Conservation (phyloP, 768 basidiomycete species). For the Hydnomerulius pinastri region DNA sequence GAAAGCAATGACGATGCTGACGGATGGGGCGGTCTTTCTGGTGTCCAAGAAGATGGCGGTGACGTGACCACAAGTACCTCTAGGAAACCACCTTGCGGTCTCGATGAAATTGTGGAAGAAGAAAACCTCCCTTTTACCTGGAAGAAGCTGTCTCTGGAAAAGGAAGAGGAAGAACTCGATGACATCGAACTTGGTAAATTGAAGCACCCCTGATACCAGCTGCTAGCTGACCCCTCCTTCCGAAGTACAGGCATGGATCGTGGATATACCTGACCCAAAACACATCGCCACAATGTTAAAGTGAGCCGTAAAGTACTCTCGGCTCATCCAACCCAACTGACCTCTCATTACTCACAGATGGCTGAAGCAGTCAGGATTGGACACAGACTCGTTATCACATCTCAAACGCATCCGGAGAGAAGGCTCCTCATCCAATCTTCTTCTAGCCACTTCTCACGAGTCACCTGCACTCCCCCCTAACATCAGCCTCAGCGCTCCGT, state of each 20-base stretch:
- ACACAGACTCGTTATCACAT: constrained; percentile 64
- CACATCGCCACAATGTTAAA: constrained; percentile 63
- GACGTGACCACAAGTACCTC: constrained; percentile 16
- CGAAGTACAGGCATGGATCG: constrained; percentile 74
- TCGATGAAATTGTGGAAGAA: constrained; percentile 53
- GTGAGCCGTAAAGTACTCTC: constrained; percentile 35
- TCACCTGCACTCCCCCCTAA: constrained; percentile 54
- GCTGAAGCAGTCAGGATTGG: constrained; percentile 63
- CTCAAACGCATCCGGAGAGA: constrained; percentile 76
- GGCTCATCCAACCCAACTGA: not conserved
- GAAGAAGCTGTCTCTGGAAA: constrained; percentile 57
- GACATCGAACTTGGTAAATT: constrained; percentile 44
- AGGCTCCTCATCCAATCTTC: constrained; percentile 47
- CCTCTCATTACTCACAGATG: constrained; percentile 47
- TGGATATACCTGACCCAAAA: constrained; percentile 66
- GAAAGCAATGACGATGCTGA: constrained; percentile 1
- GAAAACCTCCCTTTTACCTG: constrained; percentile 66
- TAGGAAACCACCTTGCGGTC: constrained; percentile 31
- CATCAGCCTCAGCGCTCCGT: constrained; percentile 52
- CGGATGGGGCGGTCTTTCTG: constrained; percentile 6
- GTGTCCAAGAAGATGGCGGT: constrained; percentile 3
- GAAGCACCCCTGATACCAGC: not conserved
- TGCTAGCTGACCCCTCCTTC: not conserved
- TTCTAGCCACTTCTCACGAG: constrained; percentile 45
- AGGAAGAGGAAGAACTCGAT: constrained; percentile 59